These are phyloP conservation scores for Mimosa bimucronata DNA, from an alignment of 306 rosid species.

Conservation along the genomic window DNA sequence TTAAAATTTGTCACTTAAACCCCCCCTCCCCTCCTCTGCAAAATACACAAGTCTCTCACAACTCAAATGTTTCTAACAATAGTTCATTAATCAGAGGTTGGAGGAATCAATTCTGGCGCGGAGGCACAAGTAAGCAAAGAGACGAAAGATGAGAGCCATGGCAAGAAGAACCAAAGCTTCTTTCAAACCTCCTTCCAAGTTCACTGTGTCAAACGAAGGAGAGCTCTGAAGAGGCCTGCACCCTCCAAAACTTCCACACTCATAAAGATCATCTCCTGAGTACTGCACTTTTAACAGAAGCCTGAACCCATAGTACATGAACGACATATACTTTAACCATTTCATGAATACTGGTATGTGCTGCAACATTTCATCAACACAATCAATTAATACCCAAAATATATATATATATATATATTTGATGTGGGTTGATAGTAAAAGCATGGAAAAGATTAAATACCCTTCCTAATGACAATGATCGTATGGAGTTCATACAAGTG, in stretches of 20 bases:
- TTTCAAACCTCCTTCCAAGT: slow-evolving; percentile 71
- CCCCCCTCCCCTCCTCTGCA: background rate
- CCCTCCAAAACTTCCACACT: slow-evolving; percentile 73
- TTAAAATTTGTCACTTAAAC: background rate
- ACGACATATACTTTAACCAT: slow-evolving; percentile 88
- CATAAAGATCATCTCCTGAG: slow-evolving; percentile 77
- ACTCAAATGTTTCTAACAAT: background rate
- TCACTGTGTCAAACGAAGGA: slow-evolving; percentile 71
- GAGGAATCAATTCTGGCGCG: slow-evolving; percentile 55
- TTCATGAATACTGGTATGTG: slow-evolving; percentile 85
- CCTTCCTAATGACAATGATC: too few relatives aligned
- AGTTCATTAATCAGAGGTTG: slow-evolving; percentile 38
- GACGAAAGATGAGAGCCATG: slow-evolving; percentile 71
- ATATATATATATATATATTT: too few relatives aligned
- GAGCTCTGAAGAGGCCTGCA: slow-evolving; percentile 78
- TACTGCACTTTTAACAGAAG: slow-evolving; percentile 88
- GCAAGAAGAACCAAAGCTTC: slow-evolving; percentile 80
- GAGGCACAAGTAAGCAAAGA: slow-evolving; percentile 75
- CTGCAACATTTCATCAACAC: slow-evolving; percentile 47
- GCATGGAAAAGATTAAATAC: too few relatives aligned
- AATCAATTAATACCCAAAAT: background rate
- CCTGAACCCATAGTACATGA: slow-evolving; percentile 89
- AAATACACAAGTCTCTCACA: background rate
- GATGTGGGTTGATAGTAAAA: too few relatives aligned
- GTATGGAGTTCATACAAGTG: too few relatives aligned